These are phyloP conservation scores for Aspergillus pseudoterreus DNA, from an alignment of 2,329 filamentous ascomycete genomes.

Conservation along the genomic window DNA sequence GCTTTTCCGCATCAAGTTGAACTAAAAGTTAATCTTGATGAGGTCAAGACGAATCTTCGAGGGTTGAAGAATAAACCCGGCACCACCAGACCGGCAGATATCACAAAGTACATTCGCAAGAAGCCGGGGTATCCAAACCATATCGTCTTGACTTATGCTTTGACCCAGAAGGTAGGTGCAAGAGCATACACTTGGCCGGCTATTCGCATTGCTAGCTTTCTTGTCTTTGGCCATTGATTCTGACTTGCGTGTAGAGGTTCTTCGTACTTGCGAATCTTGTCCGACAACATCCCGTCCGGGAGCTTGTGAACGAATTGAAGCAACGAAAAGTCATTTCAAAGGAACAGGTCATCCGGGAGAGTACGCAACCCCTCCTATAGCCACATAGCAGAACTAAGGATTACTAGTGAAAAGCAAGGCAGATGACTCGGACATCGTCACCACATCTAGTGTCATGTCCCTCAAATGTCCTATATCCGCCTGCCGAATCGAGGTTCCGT, in stretches of 20 bases:
- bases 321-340: slow-evolving; percentile 70
- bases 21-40: slow-evolving; percentile 80
- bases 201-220: too few relatives aligned
- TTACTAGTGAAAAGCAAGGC: slow-evolving; percentile 70
- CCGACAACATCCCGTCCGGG: slow-evolving; percentile 65
- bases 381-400: slow-evolving; percentile 14
- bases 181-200: not conserved
- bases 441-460: slow-evolving; percentile 83
- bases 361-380: slow-evolving; percentile 44
- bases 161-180: slow-evolving; percentile 71
- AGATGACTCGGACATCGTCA: slow-evolving; percentile 82
- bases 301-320: slow-evolving; percentile 66
- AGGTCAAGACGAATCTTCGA: slow-evolving; percentile 88
- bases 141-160: slow-evolving; percentile 83
- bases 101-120: slow-evolving; percentile 71
- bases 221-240: not conserved
- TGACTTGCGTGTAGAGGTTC: slow-evolving; percentile 56
- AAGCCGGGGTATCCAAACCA: slow-evolving; percentile 68
- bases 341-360: slow-evolving; percentile 75
- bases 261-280: slow-evolving; percentile 74
- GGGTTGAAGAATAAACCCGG: slow-evolving; percentile 95
- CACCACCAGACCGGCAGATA: slow-evolving; percentile 87
- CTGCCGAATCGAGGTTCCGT: slow-evolving; percentile 73
- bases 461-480: slow-evolving; percentile 91
- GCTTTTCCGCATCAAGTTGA: slow-evolving; percentile 91